Percentiles rank a stretch among this genome's conserved stretches.
Conservation (phyloP, 768 basidiomycete species). For the Udeniomyces megalosporus region DNA sequence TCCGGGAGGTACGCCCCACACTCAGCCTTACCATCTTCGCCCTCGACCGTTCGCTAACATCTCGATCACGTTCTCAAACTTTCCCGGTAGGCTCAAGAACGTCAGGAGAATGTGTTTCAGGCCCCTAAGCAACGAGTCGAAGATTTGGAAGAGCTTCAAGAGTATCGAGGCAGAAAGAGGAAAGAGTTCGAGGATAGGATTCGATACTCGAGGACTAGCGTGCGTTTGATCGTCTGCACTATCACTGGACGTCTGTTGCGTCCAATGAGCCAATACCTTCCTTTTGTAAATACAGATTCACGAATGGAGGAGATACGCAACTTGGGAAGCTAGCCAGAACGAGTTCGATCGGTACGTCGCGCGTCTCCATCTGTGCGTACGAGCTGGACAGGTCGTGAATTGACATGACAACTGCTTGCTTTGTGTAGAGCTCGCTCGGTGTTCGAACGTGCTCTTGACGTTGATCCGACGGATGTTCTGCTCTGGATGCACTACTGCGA, state of each 20-base stretch:
- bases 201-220: conserved; percentile 31
- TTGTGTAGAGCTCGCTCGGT: conserved; percentile 57
- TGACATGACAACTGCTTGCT: no score
- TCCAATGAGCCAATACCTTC: no score
- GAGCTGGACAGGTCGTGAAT: no score
- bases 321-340: conserved; percentile 77
- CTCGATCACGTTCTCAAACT: neutral
- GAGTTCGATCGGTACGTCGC: conserved; percentile 56
- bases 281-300: no score
- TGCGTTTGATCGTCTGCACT: conserved; percentile 16
- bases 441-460: conserved; percentile 90
- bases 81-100: conserved; percentile 65
- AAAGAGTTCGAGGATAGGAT: conserved; percentile 73
- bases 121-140: conserved; percentile 91
- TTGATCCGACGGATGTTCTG: conserved; percentile 74
- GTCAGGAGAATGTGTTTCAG: conserved; percentile 78
- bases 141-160: conserved; percentile 72
- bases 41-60: no score
- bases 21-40: neutral
- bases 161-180: conserved; percentile 70
- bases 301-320: conserved; percentile 39
- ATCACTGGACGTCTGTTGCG: no score
- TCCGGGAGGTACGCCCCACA: conserved; percentile 63
- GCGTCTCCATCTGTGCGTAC: neutral
- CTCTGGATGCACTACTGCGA: conserved; percentile 52